A percentile compares a stretch with the other conserved stretches of the same genome.
These are phyloP conservation scores for Draba incana DNA, from an alignment of 345 rosid genomes.

Conservation along the genomic window DNA sequence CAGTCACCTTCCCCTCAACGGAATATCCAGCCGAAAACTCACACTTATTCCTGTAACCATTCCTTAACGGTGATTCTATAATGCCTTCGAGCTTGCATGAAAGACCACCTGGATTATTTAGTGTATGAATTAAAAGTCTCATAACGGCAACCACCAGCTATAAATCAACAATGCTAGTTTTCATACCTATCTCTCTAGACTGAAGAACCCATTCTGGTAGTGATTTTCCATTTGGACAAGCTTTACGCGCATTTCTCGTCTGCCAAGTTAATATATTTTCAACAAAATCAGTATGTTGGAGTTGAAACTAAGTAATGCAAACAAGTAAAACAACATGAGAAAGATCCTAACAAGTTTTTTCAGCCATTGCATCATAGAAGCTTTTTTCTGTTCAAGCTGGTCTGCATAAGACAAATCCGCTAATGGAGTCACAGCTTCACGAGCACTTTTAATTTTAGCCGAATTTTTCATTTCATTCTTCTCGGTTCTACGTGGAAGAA, in stretches of 20 bases:
- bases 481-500: conserved; percentile 64
- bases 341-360: conserved; percentile 72
- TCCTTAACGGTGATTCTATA: conserved; percentile 74
- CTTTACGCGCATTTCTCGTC: conserved; percentile 93
- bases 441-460: conserved; percentile 58
- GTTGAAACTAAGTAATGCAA: not conserved
- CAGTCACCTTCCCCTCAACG: conserved; percentile 72
- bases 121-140: conserved; percentile 5
- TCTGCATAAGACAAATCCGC: conserved; percentile 73
- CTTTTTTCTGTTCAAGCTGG: conserved; percentile 73
- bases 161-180: conserved; percentile 28
- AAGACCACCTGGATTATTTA: conserved; percentile 70
- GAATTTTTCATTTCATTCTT: conserved; percentile 49
- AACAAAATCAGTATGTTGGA: conserved; percentile 32
- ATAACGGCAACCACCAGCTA: no score
- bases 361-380: conserved; percentile 63
- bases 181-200: conserved; percentile 83
- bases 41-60: conserved; percentile 95
- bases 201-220: conserved; percentile 88
- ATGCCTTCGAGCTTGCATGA: conserved; percentile 84
- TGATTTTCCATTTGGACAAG: conserved; percentile 81
- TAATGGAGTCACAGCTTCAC: conserved; percentile 85
- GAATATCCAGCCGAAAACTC: conserved; percentile 93
- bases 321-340: not conserved
- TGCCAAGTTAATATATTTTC: conserved; percentile 44